Evolutionary conservation across 2,329 filamentous ascomycete species (phyloP), one percentile per base, ranked within the genome.

Genomic region (Penicillium thymicola): DNA sequence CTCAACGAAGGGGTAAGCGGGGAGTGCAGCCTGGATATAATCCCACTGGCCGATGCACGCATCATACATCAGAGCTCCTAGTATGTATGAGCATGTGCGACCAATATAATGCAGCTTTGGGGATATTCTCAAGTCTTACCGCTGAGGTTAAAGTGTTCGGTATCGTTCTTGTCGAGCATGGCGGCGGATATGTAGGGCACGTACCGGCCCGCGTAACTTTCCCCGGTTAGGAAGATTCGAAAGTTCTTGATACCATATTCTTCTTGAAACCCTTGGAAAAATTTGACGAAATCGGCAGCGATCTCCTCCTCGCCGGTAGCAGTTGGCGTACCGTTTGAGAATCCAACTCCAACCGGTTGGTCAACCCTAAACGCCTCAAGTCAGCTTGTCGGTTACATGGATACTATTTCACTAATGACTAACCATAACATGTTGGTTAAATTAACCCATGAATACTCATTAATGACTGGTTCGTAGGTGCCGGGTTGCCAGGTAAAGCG

Each of bases 381-480:
- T 18, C 34, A 55, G 46, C 14, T 18, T 37, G 14, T 42, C 14
- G 16, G 9, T 27, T 27, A 28, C n/a, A 11, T 11, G 7, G 5
- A 11, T n/a, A 11, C 8, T 6, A n/a, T 42, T 27, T 42, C 8
- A 41, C 18, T 34, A 27, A 21, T 5, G 2, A 68, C 89, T 6
- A 89, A 80, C 83, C 86, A 94, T 44, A 94, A 76, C 66, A 92
- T 83, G 71, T 92, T 91, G 51, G 89, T 89, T 32, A 93, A 73
- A 48, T 88, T 88, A 60, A 84, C 83, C 88, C 88, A 92, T 14
- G 82, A 82, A 75, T 87, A 92, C 0, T 82, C 79, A 67, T 92
- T 92, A 43, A 77, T 74, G 0, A 85, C 79, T 0, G 89, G 88
- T 23, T 79, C 78, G 50, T 79, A 82, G 0, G 88, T 92, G 27